Base-by-base conservation (phyloP, 116 monocot genomes). In the Iris pallida region DNA sequence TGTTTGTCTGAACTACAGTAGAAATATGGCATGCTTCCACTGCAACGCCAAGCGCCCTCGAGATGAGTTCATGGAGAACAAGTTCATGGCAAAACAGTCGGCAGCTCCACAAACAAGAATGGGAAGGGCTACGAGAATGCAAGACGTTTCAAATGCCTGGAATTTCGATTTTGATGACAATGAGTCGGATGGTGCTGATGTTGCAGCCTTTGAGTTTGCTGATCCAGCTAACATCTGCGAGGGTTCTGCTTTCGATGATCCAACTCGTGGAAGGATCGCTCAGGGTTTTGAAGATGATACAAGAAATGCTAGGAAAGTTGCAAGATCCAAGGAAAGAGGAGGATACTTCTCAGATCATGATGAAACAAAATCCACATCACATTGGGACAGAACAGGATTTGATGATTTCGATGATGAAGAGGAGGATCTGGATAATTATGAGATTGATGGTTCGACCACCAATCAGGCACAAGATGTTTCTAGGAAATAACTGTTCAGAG, bases 101-200 rank as follows among this genome's bases (percentile, higher is more conserved):
- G 61, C 57, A 52, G 81, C 69, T 46, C 62, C 64, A 45, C 16
- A 46, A 46, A 66, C 73, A 46, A 68, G 63, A 76, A 62, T 47
- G 41, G 62, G 60, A 20, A 77, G 76, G 73, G 59, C 70, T 53
- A 18, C 75, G 11, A 76, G 76, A 47, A 19, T 72, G 44, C 47
- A 77, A 45, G 83, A 83, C 74, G 78, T 92, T 80, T 83, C 90
- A 47, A 78, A 85, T 74, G 87, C 92, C 1, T 97, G 90, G 87
- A 97, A 97, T 78, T 87, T 97, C 70, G 93, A 92, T 83, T 97
- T 97, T 81, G 97, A 97, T 70, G 97, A 97, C 49, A 83, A 97
- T 69, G 97, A 86, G 63, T 86, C 83, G 16, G 98, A 98, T 75
- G 98, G 98, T 66, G 98, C 98, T 53, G 98, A 98, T 82, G 98